Evolutionary conservation across 805 yeast genomes (phyloP), one percentile per base, ranked within the genome.

Genomic region (Sugiyamaella marilandica): DNA sequence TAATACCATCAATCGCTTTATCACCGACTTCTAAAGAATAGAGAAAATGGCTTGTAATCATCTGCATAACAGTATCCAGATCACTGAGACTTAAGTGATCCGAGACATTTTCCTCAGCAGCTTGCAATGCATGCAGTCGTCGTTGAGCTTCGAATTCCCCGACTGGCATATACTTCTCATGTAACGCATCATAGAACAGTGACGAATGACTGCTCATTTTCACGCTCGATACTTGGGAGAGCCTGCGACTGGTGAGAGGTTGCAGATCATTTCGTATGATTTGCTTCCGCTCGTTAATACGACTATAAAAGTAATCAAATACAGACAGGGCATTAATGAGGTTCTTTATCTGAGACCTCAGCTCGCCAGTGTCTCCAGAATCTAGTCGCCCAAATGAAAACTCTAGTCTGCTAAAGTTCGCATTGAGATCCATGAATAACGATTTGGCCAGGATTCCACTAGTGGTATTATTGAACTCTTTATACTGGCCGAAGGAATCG

Each of bases 381-480:
- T 60, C 65, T 4, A 64, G 47, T 9, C 68, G 56, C 1, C 67
- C 61, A 18, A 55, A 62, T 9, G 64, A 53, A 3, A 60, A 43
- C 44, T 67, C 69, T 10, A 61, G 41, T 11, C 36, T 29, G n/a
- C 50, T 31, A 16, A 50, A n/a, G 18, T 50, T 44, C 4, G 53
- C 49, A 39, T 32, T 50, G 39, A 50, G 7, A 45, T 50, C 47
- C 11, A 2, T 50, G 31, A 4, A 59, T 49, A 21, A 53, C 54
- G 43, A 55, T 55, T 10, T 63, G 59, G 13, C 18, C 11, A 45
- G 41, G 14, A 50, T 39, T n/a, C 21, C 13, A 59, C 55, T 24
- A 51, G 50, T 39, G 21, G 50, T 7, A 31, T 26, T 10, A 13
- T 36, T 50, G 50, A 43, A 13, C 24, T 24, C 34, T 21, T 16